Evolutionary conservation across 2,329 filamentous ascomycete species (phyloP), one percentile per base, ranked within the genome.

Genomic region (Monosporascus cannonballus): DNA sequence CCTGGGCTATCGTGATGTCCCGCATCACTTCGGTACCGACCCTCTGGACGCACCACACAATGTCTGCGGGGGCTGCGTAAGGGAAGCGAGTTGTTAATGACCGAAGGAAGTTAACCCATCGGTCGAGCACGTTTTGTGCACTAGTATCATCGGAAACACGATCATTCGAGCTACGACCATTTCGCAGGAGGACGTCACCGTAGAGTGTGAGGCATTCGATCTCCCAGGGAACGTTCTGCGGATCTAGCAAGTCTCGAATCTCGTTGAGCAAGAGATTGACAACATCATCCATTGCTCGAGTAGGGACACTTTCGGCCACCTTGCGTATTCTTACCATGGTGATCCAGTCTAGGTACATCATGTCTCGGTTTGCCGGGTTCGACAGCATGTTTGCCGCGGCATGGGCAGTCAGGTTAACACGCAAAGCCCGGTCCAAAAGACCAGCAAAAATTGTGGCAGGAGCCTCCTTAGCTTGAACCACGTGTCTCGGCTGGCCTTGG

Each of bases 301-400:
- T 79, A 0, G 84, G 84, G 6, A 87, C 75, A 54, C 77, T 81
- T 61, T 87, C 83, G 1, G 83, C 81, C 53, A 86, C 71, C 64
- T 86, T 86, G 47, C 83, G 78, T 9, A 81, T 73, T 25, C 80
- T 76, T 30, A 86, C 81, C 72, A 81, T 80, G 2, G 76, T 83
- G 41, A 90, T 84, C 85, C 92, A 96, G 65, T 99, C 94, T 49
- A 87, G 77, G 76, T 94, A 96, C 94, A 99, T 97, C 64, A 94
- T 88, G 59, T 94, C 90, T 51, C 94, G 84, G 67, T 96, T 95
- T 46, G 90, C 88, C 18, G 90, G 85, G 63, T 93, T 90, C 7
- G 90, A 90, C 14, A 99, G 78, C 81, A 96, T 91, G 57, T 94
- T 95, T 22, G 92, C 93, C 1, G 93, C 91, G 1, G 94, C 92